Evolutionary conservation across 345 rosid genomes (phyloP).

Genomic region (Litchi chinensis): DNA sequence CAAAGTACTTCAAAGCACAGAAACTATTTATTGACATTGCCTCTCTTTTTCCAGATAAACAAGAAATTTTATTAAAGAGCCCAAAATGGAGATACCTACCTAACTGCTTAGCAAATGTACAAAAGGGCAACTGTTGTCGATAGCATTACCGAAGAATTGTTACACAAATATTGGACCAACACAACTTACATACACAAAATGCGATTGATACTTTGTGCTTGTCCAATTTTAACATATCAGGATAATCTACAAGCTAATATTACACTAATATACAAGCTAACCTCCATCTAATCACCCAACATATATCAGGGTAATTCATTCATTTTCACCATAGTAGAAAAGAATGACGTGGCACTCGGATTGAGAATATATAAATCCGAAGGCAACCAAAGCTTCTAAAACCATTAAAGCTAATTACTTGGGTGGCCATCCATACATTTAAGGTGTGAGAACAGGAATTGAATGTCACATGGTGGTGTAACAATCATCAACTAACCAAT

Average conservation of each 20-base stretch:
- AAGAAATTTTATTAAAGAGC: background rate
- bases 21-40: background rate
- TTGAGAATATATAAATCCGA: background rate
- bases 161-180: slow-evolving; percentile 9
- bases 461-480: slow-evolving; percentile 10
- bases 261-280: background rate
- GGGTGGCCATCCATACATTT: slow-evolving; percentile 9
- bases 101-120: background rate
- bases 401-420: slow-evolving; percentile 6
- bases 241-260: background rate
- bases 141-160: background rate
- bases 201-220: background rate
- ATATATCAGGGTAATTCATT: background rate
- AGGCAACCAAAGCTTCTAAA: slow-evolving; percentile 13
- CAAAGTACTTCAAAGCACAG: slow-evolving; percentile 15
- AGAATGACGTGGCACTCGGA: background rate
- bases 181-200: background rate
- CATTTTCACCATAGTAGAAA: background rate
- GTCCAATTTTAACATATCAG: background rate
- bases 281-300: background rate
- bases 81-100: background rate
- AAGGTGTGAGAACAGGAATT: background rate
- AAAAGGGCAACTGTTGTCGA: background rate
- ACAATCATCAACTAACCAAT: slow-evolving; percentile 13
- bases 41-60: background rate